phyloP scores from a whole-genome alignment of 176 grass and related monocot genomes.

The Tillandsia fasciculata region DNA sequence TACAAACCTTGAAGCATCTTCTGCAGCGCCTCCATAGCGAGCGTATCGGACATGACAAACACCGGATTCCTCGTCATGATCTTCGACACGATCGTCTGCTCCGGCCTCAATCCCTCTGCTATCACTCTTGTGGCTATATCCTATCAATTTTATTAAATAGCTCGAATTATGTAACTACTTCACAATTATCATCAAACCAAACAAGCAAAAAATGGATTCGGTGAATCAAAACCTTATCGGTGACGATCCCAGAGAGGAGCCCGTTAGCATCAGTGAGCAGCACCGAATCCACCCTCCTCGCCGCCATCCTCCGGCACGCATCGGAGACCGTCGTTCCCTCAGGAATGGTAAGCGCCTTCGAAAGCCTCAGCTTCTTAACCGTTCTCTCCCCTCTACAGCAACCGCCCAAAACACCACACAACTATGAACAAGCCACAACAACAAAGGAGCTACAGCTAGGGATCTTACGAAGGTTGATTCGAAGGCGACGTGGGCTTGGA shows the following conservation, averaged over 20 bases:
- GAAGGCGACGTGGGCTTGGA: not conserved
- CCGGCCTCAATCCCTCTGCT: constrained; percentile 72
- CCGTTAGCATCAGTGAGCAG: constrained; percentile 81
- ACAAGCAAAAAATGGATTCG: not conserved
- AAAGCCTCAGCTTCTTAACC: constrained; percentile 90
- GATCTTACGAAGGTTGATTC: not conserved
- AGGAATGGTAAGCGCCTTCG: constrained; percentile 88
- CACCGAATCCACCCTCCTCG: constrained; percentile 66
- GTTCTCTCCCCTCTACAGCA: constrained; percentile 63
- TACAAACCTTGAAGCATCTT: constrained; percentile 93
- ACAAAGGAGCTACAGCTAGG: not conserved
- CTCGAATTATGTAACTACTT: not conserved
- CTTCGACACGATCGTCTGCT: constrained; percentile 85
- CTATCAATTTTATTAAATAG: constrained; percentile 19
- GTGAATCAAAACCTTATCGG: constrained; percentile 54
- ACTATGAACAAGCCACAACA: not conserved
- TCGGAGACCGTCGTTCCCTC: constrained; percentile 81
- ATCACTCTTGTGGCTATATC: constrained; percentile 89
- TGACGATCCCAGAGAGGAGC: constrained; percentile 96
- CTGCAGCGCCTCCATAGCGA: constrained; percentile 88
- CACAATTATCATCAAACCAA: not conserved
- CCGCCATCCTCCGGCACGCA: constrained; percentile 86
- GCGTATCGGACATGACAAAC: constrained; percentile 67
- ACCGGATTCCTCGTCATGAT: constrained; percentile 81
- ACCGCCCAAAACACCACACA: not conserved